Evolutionary conservation across 202 grass and related monocot species (phyloP), one percentile per base, ranked within the genome.

Genomic region (Carex arenaria): DNA sequence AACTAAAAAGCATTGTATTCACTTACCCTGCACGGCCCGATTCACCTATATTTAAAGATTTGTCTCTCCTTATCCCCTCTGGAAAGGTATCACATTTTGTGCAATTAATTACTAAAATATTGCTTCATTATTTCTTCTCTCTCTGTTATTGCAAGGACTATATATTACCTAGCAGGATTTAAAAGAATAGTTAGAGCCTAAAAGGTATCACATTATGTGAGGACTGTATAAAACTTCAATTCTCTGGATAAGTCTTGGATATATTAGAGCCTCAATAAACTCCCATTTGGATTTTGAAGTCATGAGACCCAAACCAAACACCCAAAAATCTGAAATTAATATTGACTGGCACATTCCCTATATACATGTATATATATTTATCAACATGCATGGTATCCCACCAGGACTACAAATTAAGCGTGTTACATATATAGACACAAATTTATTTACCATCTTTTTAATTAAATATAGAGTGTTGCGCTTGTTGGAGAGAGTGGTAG

Each of bases 401-500:
- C 67, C 23, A 40, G 22, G 66, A 23, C 34, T 84, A 66, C 57
- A 79, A 72, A 65, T 60, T 2, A 40, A 40, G 7, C 5, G 15
- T 67, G 40, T 52, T 65, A 34, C 36, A 64, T 65, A 34, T 19
- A 64, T 67, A 11, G 8, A 62, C 64, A 67, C 20, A 32, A 63
- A 19, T 23, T 64, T 84, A 82, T 82, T 80, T 10, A 77, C 49
- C 70, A 14, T 40, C n/a, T 80, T 34, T 34, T 80, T 66, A 36
- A 61, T 49, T 59, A 18, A 57, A 77, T 23, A n/a, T 77, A 93
- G 94, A 90, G 78, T 22, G 89, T 91, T 64, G 94, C 91, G 11
- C 91, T 93, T 52, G 94, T 93, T 9, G 94, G 94, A 54, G 91
- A 93, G 74, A 97, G 94, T 69, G 94, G 94, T 28, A 91, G 91